Conservation (phyloP, 1,139 yeast species). For the Lodderomyces theae region DNA sequence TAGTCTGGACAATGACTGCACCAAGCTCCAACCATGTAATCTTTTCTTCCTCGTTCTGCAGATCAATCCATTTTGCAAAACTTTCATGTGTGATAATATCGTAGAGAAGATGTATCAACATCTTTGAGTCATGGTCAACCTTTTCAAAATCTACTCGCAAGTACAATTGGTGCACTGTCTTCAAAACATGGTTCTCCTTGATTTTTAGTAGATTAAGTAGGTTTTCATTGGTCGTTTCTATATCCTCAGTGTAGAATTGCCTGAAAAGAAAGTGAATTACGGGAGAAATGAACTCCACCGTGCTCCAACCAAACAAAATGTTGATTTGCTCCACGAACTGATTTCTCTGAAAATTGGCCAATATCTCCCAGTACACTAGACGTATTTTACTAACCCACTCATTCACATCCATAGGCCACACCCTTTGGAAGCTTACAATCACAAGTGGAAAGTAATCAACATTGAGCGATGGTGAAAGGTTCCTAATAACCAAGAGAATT, state of each 20-base stretch:
- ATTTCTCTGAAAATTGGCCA: slow-evolving; percentile 14
- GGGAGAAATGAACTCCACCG: slow-evolving; percentile 5
- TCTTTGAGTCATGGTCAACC: slow-evolving; percentile 12
- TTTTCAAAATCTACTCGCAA: slow-evolving; percentile 4
- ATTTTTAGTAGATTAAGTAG: slow-evolving; percentile 10
- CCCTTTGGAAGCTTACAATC: slow-evolving; percentile 8
- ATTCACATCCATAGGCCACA: slow-evolving; percentile 2
- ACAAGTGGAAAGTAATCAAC: slow-evolving; percentile 2
- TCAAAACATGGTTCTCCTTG: slow-evolving; percentile 6
- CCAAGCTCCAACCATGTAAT: slow-evolving; percentile 15
- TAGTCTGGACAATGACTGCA: slow-evolving; percentile 39
- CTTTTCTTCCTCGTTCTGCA: not conserved
- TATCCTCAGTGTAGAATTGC: slow-evolving; percentile 14
- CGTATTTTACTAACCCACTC: slow-evolving; percentile 7
- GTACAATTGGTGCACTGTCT: slow-evolving; percentile 7
- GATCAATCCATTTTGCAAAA: slow-evolving; percentile 20
- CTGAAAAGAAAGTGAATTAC: slow-evolving; percentile 15
- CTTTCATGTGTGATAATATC: slow-evolving; percentile 23
- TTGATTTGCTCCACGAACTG: slow-evolving; percentile 5
- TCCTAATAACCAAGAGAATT: slow-evolving; percentile 13
- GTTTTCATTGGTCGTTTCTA: slow-evolving; percentile 12
- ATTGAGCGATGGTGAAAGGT: slow-evolving; percentile 8
- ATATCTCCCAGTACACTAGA: slow-evolving; percentile 14
- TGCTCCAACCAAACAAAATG: slow-evolving; percentile 7
- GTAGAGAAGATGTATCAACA: slow-evolving; percentile 17